Evolutionary conservation across 208 protist species (phyloP).

Genomic region (Blechomonas ayalai): DNA sequence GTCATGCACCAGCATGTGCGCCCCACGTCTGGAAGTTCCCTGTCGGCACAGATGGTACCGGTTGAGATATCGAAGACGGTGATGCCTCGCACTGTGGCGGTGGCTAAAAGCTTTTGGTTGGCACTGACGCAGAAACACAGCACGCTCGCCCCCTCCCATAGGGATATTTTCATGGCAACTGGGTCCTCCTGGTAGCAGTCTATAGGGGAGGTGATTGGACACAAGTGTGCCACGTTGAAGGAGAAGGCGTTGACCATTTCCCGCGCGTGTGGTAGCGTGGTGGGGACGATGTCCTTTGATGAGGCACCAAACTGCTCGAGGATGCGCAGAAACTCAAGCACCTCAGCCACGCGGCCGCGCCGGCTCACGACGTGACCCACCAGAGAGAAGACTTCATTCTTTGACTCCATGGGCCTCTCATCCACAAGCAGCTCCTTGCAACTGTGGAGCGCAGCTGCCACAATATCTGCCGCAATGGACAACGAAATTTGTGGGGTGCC

Average conservation of each 20-base stretch:
- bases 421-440: slow-evolving; percentile 16
- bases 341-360: slow-evolving; percentile 42
- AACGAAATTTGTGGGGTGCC: slow-evolving; percentile 16
- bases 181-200: slow-evolving; percentile 56
- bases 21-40: slow-evolving; percentile 17
- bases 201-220: slow-evolving; percentile 47
- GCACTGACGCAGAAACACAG: slow-evolving; percentile 70
- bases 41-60: slow-evolving; percentile 26
- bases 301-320: slow-evolving; percentile 31
- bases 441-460: slow-evolving; percentile 18
- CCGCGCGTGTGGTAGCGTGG: slow-evolving; percentile 26
- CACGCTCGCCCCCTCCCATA: slow-evolving; percentile 54
- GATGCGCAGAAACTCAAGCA: slow-evolving; percentile 49
- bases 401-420: slow-evolving; percentile 11
- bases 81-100: slow-evolving; percentile 33
- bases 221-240: slow-evolving; percentile 19
- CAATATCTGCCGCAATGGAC: slow-evolving; percentile 9
- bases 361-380: slow-evolving; percentile 49
- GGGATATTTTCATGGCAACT: slow-evolving; percentile 30
- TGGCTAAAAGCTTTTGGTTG: slow-evolving; percentile 41
- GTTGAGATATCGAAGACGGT: slow-evolving; percentile 33
- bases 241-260: slow-evolving; percentile 43
- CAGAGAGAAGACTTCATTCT: slow-evolving; percentile 40
- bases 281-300: slow-evolving; percentile 12
- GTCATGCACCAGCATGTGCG: slow-evolving; percentile 34